phyloP scores from a whole-genome alignment of 345 rosid genomes.

The Eucalyptus curtisii region DNA sequence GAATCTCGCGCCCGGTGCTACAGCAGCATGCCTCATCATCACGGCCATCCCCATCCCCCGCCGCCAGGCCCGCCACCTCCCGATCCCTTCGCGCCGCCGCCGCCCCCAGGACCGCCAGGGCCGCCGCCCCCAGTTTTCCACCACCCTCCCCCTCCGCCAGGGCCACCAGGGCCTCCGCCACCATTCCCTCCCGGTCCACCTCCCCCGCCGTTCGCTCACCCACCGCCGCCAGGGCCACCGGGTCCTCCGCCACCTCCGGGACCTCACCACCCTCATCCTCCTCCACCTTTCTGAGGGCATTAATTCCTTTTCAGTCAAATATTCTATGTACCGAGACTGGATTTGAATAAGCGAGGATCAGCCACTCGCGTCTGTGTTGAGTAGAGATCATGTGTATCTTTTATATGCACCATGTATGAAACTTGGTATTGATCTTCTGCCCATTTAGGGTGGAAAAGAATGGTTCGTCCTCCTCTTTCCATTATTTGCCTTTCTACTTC shows the following conservation, averaged over 20 bases:
- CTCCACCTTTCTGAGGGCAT: not conserved
- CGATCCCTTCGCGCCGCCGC: not conserved
- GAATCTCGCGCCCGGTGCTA: not conserved
- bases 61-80: slow-evolving; percentile 1
- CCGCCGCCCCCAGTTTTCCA: slow-evolving; percentile 3
- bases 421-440: not conserved
- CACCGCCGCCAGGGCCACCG: slow-evolving; percentile 1
- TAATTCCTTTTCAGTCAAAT: not conserved
- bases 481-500: not conserved
- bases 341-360: not conserved
- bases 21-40: not conserved
- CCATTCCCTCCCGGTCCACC: not conserved
- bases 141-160: slow-evolving; percentile 2
- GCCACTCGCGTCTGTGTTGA: not conserved
- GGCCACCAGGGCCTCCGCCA: not conserved
- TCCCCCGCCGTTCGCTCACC: slow-evolving; percentile 7
- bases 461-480: not conserved
- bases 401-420: not conserved
- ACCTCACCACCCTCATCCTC: slow-evolving; percentile 9
- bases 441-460: not conserved
- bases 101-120: not conserved
- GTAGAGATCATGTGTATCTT: not conserved
- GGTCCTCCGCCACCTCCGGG: not conserved
- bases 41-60: slow-evolving; percentile 2
- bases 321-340: not conserved